Evolutionary conservation across 306 rosid species (phyloP), one percentile per base, ranked within the genome.

Genomic region (Lathyrus sativus): DNA sequence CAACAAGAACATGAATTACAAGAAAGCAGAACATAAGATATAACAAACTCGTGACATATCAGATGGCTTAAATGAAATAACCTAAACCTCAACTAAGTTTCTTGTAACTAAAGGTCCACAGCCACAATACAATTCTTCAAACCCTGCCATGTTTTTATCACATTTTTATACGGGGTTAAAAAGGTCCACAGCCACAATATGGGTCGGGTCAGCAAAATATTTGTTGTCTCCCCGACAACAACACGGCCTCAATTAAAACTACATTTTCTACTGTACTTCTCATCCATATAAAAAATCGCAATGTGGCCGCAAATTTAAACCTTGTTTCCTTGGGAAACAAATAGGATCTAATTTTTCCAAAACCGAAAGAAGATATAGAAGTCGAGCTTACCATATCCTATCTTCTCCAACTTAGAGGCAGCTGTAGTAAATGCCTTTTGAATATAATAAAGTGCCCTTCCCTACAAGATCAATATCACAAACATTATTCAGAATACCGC

Each of bases 321-420:
- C 5, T 56, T 13, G 19, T 56, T 2, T 56, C n/a, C 0, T n/a
- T 8, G 19, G 38, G 44, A 14, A 55, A 72, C 61, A 67, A 26
- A 26, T 26, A 26, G 4, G 29, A 26, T 26, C 53, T 2, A n/a
- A 26, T 41, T 14, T 48, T 58, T 7, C 17, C 14, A 17, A 24
- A 24, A 24, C 26, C 26, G 3, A 22, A 42, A 63, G 33, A 62
- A 24, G 2, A 3, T 11, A 43, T 41, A 49, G 50, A 55, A 4
- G 46, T 2, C 3, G 11, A 43, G 12, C 75, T 75, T 77, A 90
- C 97, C 90, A 44, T 85, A 83, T 82, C 96, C 96, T 50, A 90
- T 90, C 87, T 88, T 93, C 90, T 93, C 97, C 93, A 88, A 76
- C 85, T 93, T 93, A 22, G 95, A 86, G 67, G 95, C 88, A 64